Evolutionary conservation across 2,329 filamentous ascomycete species (phyloP).

Genomic region (Rutstroemia sp.): DNA sequence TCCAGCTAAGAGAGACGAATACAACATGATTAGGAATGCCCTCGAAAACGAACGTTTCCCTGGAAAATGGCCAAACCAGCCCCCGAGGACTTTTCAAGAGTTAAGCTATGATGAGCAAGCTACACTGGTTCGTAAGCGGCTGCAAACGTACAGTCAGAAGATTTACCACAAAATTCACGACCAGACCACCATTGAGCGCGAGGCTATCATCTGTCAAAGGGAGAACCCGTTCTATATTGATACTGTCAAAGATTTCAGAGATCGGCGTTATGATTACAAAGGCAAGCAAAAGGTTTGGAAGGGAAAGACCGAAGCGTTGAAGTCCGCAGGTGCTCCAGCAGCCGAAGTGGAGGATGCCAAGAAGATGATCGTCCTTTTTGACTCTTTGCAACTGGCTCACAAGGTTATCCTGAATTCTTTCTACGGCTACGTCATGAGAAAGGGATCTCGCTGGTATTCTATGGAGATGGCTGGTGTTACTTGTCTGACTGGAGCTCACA

Average conservation of each 20-base stretch:
- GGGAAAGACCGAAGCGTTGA: slow-evolving; percentile 82
- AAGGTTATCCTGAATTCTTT: slow-evolving; percentile 99
- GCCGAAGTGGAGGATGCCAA: slow-evolving; percentile 86
- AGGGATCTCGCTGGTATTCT: slow-evolving; percentile 97
- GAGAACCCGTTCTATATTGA: slow-evolving; percentile 99
- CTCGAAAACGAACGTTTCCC: slow-evolving; percentile 92
- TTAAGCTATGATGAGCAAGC: slow-evolving; percentile 78
- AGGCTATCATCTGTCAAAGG: slow-evolving; percentile 96
- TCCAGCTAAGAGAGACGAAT: slow-evolving; percentile 92
- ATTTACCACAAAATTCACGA: slow-evolving; percentile 99
- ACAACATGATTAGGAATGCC: slow-evolving; percentile 96
- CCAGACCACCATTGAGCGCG: slow-evolving; percentile 81
- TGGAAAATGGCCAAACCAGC: slow-evolving; percentile 63
- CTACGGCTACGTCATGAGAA: slow-evolving; percentile 99
- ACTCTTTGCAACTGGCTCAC: slow-evolving; percentile 92
- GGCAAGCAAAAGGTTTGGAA: slow-evolving; percentile 98
- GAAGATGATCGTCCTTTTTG: slow-evolving; percentile 97
- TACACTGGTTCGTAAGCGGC: slow-evolving; percentile 69
- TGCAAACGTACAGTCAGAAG: slow-evolving; percentile 93
- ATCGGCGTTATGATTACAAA: slow-evolving; percentile 97
- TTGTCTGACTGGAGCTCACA: slow-evolving; percentile 89
- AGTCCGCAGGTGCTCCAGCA: slow-evolving; percentile 68
- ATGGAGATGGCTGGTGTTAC: slow-evolving; percentile 99
- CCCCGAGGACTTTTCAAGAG: slow-evolving; percentile 71
- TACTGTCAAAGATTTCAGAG: slow-evolving; percentile 91